Percentiles rank a stretch among this genome's conserved stretches.
These are phyloP conservation scores for Phytopythium mirpurense DNA, from an alignment of 352 stramenopile genomes.

Conservation along the genomic window DNA sequence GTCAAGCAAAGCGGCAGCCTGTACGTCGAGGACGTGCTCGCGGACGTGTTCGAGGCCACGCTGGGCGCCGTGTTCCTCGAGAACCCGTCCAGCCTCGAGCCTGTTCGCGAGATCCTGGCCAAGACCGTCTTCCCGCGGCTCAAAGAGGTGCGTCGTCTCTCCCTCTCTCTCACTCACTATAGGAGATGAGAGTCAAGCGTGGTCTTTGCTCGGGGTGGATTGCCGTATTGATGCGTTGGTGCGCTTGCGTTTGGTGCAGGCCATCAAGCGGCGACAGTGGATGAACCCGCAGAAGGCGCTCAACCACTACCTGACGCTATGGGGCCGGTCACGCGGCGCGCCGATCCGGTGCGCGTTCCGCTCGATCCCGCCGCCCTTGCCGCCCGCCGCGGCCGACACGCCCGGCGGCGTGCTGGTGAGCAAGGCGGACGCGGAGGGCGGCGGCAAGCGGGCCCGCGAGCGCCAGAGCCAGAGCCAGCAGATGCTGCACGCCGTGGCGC, in stretches of 20 bases:
- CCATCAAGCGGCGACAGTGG: constrained; percentile 75
- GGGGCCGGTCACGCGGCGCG: constrained; percentile 23
- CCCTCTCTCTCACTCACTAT: too few species aligned
- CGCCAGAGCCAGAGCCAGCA: constrained; percentile 15
- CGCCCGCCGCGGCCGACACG: neutral
- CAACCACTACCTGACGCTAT: constrained; percentile 51
- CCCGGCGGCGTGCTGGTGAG: constrained; percentile 19
- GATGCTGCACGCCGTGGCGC: constrained; percentile 44
- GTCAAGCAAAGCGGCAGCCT: constrained; percentile 57
- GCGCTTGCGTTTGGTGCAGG: constrained; percentile 14
- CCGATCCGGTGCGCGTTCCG: constrained; percentile 52
- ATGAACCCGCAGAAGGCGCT: constrained; percentile 78
- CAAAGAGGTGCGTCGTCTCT: constrained; percentile 28
- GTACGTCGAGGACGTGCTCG: constrained; percentile 73
- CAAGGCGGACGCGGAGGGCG: constrained; percentile 15
- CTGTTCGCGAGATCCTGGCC: constrained; percentile 64
- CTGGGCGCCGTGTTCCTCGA: constrained; percentile 78
- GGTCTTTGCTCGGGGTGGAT: too few species aligned
- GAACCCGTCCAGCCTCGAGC: constrained; percentile 44
- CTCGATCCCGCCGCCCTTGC: constrained; percentile 18
- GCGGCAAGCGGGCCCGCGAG: constrained; percentile 19
- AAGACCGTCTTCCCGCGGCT: constrained; percentile 58
- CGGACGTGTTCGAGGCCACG: constrained; percentile 74
- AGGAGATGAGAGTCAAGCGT: too few species aligned
- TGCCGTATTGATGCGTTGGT: neutral